Conservation (phyloP, 768 basidiomycete genomes). For the Lactarius quietus region DNA sequence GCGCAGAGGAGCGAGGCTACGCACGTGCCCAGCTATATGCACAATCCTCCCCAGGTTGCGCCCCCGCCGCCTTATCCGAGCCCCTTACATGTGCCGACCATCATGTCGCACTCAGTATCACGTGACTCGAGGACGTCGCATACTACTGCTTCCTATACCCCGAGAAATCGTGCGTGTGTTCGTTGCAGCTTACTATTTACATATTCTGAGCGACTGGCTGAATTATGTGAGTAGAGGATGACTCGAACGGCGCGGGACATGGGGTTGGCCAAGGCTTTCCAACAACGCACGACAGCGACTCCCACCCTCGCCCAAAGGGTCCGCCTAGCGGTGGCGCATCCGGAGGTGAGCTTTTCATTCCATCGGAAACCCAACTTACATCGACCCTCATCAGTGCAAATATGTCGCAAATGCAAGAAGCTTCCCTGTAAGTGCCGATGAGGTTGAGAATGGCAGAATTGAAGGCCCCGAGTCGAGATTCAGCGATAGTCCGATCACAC, state of each 20-base stretch:
- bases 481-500: not conserved
- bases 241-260: not conserved
- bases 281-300: not conserved
- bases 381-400: not conserved
- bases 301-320: not conserved
- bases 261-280: not conserved
- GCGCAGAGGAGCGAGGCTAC: not conserved
- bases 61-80: not conserved
- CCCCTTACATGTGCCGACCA: not conserved
- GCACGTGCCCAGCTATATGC: not conserved
- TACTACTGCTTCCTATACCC: not conserved
- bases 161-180: not conserved
- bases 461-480: not conserved
- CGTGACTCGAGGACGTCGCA: not conserved
- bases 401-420: not conserved
- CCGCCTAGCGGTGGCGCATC: not conserved
- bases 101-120: not conserved
- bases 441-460: not conserved
- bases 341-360: not conserved
- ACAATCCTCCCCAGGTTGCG: not conserved
- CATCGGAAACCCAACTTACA: not conserved
- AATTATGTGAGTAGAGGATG: not conserved
- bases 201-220: not conserved
- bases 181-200: not conserved
- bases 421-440: accelerated